Base-by-base conservation (phyloP, 805 yeast species). In the Gaillardinia entomophila region DNA sequence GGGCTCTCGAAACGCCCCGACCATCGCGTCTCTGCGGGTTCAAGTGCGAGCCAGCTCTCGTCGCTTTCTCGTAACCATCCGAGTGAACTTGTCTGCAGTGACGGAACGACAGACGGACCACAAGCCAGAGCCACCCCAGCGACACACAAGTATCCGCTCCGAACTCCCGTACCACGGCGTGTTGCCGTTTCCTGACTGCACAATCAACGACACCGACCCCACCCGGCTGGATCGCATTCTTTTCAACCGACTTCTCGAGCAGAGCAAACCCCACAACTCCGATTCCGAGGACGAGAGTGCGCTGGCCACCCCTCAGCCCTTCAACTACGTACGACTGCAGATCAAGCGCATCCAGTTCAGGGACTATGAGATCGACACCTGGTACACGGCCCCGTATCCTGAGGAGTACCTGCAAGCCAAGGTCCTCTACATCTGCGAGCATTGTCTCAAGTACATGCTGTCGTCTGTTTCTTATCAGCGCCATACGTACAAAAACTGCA, bases 301-400 rank as follows among this genome's bases (percentile, higher is more conserved):
- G 31, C 4, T 24, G 20, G 3, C 22, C 34, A 6, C 31, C 47
- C 28, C 14, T 38, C 32, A 19, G 20, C 29, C 53, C 39, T 29
- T 46, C 43, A 15, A 49, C 45, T 35, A 53, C 48, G 27, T 38
- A 25, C 48, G 58, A 32, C 62, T 72, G 16, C 66, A 70, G 36
- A 71, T 83, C 26, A 68, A 72, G 30, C 74, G 73, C 35, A 79
- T 89, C 16, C 87, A 79, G 45, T 77, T 89, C 42, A 75, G 87
- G 23, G 71, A 72, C 27, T 75, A 60, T 53, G 88, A 82, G 51
- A 84, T 92, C 17, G 83, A 82, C 38, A 85, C 96, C 0, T 87
- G 97, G 96, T 89, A 84, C 56, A 75, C 84, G 3, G 79, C 96
- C 0, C 97, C 97, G 1, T 92, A 85, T 51, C 97, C 97, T 0